phyloP scores from a whole-genome alignment of 2,329 filamentous ascomycete species.

The Hawksworthiomyces lignivorus region DNA sequence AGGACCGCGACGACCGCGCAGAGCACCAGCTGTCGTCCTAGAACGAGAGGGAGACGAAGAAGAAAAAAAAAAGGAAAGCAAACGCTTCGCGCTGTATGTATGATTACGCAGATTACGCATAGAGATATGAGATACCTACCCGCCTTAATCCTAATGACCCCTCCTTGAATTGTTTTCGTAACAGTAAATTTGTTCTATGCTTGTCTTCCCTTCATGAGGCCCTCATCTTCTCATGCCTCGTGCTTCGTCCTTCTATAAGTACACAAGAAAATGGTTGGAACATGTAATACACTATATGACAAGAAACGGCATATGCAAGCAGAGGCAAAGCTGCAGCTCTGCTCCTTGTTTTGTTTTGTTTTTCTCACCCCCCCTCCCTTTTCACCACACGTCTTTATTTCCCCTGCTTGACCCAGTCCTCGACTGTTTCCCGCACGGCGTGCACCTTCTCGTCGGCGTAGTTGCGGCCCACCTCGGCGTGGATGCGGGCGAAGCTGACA shows the following conservation, averaged over 20 bases:
- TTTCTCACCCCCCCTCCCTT: conserved; percentile 16
- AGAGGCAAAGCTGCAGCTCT: too few relatives aligned
- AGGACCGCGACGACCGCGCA: too few relatives aligned
- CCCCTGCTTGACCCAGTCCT: conserved; percentile 88
- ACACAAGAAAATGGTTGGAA: conserved; percentile 10
- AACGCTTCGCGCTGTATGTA: too few relatives aligned
- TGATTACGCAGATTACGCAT: background rate
- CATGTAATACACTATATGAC: conserved; percentile 6
- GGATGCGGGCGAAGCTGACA: conserved; percentile 65
- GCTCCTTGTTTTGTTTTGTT: too few relatives aligned
- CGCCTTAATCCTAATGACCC: background rate
- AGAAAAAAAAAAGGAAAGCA: too few relatives aligned
- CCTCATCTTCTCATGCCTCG: background rate
- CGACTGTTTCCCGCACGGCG: conserved; percentile 66
- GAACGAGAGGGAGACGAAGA: too few relatives aligned
- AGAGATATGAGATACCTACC: too few relatives aligned
- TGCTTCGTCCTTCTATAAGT: conserved; percentile 15
- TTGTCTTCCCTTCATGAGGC: background rate
- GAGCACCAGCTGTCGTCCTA: too few relatives aligned
- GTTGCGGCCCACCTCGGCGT: conserved; percentile 60
- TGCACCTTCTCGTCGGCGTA: conserved; percentile 77
- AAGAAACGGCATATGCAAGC: too few relatives aligned
- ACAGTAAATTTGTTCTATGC: conserved; percentile 5
- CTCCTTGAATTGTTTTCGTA: background rate
- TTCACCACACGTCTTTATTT: too few relatives aligned